Percentiles rank a stretch among this genome's conserved stretches.
phyloP scores from a whole-genome alignment of 768 basidiomycete genomes.

The Leucocoprinus birnbaumii region DNA sequence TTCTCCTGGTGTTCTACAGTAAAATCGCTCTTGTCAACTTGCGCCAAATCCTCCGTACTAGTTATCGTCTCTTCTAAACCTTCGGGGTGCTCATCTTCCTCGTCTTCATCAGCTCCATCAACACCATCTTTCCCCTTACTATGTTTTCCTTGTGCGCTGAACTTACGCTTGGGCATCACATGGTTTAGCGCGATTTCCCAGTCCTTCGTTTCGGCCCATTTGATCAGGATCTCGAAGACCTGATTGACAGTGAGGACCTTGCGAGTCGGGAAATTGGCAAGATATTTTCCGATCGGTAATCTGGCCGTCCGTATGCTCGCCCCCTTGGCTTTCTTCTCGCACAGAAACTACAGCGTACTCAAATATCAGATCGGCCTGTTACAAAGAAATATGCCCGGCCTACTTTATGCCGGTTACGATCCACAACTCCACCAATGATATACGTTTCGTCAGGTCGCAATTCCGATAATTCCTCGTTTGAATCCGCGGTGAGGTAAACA shows the following conservation, averaged over 20 bases:
- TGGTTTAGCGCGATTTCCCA: slow-evolving; percentile 87
- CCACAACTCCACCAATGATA: slow-evolving; percentile 93
- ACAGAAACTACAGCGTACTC: slow-evolving; percentile 63
- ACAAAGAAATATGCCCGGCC: background rate
- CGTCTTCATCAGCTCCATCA: background rate
- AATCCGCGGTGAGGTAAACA: slow-evolving; percentile 94
- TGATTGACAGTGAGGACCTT: slow-evolving; percentile 99
- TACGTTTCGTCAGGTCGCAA: slow-evolving; percentile 85
- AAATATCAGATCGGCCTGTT: background rate
- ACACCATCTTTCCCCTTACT: slow-evolving; percentile 10
- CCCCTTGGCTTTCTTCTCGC: slow-evolving; percentile 77
- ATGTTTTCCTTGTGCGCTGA: slow-evolving; percentile 45
- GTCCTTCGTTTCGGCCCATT: slow-evolving; percentile 81
- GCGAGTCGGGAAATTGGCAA: slow-evolving; percentile 80
- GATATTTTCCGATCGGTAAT: slow-evolving; percentile 91
- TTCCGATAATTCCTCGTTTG: slow-evolving; percentile 80
- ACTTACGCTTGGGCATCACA: slow-evolving; percentile 94
- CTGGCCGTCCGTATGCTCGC: slow-evolving; percentile 81
- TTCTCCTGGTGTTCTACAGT: no score
- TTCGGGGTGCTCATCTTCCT: background rate
- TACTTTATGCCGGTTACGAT: slow-evolving; percentile 96
- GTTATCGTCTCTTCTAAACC: background rate
- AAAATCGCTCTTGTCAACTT: background rate
- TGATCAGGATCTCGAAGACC: slow-evolving; percentile 87
- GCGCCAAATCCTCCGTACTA: no score